A percentile compares a stretch with the other conserved stretches of the same genome.
phyloP scores from a whole-genome alignment of 1,284 basidiomycete species.

The Thelephora terrestris region DNA sequence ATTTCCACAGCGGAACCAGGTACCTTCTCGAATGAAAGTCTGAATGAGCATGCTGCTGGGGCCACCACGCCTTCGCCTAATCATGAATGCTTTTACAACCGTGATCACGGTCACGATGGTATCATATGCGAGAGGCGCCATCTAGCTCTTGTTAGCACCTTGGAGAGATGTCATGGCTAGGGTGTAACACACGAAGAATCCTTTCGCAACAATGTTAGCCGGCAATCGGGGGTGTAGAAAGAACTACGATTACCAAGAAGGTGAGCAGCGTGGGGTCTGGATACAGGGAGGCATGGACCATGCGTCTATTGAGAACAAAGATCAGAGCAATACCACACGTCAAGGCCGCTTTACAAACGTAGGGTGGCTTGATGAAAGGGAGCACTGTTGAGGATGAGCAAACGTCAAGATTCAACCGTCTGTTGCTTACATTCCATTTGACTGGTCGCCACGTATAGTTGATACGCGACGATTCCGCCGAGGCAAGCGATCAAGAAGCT shows the following conservation, averaged over 20 bases:
- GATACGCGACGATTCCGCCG: conserved; percentile 62
- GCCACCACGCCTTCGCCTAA: conserved; percentile 63
- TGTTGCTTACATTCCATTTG: conserved; percentile 58
- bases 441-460: conserved; percentile 65
- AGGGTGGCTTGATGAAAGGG: conserved; percentile 53
- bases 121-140: conserved; percentile 69
- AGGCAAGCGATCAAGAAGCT: conserved; percentile 50
- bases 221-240: conserved; percentile 1
- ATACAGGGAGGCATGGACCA: conserved; percentile 68
- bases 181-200: conserved; percentile 53
- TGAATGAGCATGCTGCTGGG: conserved; percentile 68
- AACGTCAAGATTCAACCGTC: not conserved
- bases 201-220: conserved; percentile 23
- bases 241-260: conserved; percentile 42
- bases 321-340: conserved; percentile 3
- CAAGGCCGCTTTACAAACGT: conserved; percentile 28
- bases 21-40: conserved; percentile 72
- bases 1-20: conserved; percentile 6
- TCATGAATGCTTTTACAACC: conserved; percentile 60
- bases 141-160: conserved; percentile 28
- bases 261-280: conserved; percentile 68
- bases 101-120: conserved; percentile 71
- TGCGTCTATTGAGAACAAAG: conserved; percentile 22
- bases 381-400: conserved; percentile 34
- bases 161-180: not conserved